Evolutionary conservation across 2,329 filamentous ascomycete genomes (phyloP).

Genomic region (Fusarium longipes): DNA sequence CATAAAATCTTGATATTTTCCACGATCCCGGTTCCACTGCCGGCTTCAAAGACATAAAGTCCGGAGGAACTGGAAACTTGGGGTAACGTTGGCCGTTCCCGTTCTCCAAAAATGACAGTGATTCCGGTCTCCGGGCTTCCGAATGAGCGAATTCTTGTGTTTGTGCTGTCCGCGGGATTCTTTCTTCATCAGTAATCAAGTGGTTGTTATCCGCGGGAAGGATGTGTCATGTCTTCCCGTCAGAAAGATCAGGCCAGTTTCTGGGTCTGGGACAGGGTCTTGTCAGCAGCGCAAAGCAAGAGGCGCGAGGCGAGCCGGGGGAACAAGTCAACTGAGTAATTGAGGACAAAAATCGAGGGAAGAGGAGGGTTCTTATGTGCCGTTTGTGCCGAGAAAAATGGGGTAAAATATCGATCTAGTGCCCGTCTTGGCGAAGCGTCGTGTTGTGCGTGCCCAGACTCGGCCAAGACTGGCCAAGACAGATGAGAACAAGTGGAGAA

Average conservation of each 20-base stretch:
- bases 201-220: not conserved
- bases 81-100: not conserved
- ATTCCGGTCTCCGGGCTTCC: not conserved
- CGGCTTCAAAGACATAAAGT: not conserved
- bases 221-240: not conserved
- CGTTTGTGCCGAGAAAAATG: conserved; percentile 27
- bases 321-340: not conserved
- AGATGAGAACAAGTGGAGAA: not conserved
- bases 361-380: conserved; percentile 21
- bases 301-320: not conserved
- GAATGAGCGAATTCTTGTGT: not conserved
- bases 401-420: not conserved
- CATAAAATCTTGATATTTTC: not conserved
- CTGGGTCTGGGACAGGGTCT: not conserved
- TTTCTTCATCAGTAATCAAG: not conserved
- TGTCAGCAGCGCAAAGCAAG: not conserved
- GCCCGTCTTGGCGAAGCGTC: conserved; percentile 4
- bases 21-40: not conserved
- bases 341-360: not conserved
- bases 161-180: not conserved
- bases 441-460: not conserved
- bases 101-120: not conserved
- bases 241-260: not conserved
- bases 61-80: not conserved
- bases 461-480: not conserved